These are phyloP conservation scores for Ampelomyces quisqualis DNA, from an alignment of 2,329 filamentous ascomycete genomes.

Conservation along the genomic window DNA sequence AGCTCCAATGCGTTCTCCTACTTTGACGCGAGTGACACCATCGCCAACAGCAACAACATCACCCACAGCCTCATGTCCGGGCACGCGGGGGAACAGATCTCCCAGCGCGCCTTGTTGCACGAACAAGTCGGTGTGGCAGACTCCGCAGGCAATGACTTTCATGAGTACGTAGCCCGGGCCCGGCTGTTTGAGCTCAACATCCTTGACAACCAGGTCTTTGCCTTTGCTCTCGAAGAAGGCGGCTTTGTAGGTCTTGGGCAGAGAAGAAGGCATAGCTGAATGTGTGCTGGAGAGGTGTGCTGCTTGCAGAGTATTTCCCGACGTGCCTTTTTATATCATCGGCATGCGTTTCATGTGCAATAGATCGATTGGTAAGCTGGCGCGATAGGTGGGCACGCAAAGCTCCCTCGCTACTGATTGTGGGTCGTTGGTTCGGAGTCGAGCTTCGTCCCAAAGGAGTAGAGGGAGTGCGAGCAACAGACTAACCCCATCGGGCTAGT, in stretches of 20 bases:
- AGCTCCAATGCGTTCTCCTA: slow-evolving; percentile 67
- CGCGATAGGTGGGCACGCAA: too few relatives aligned
- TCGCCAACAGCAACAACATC: slow-evolving; percentile 63
- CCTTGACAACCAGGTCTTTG: slow-evolving; percentile 58
- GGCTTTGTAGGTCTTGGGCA: slow-evolving; percentile 67
- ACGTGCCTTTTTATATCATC: too few relatives aligned
- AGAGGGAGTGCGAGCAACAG: too few relatives aligned
- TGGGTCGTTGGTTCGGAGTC: too few relatives aligned
- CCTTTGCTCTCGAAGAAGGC: slow-evolving; percentile 59
- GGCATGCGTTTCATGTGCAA: too few relatives aligned
- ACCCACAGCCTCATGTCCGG: slow-evolving; percentile 73
- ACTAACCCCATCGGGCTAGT: too few relatives aligned
- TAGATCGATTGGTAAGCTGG: too few relatives aligned
- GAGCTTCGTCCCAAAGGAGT: too few relatives aligned
- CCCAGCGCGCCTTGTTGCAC: slow-evolving; percentile 31
- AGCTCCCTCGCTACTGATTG: too few relatives aligned
- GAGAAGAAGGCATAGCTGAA: slow-evolving; percentile 22
- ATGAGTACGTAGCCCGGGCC: slow-evolving; percentile 62
- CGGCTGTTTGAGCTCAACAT: slow-evolving; percentile 60
- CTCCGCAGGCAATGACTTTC: slow-evolving; percentile 70
- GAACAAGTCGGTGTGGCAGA: slow-evolving; percentile 64
- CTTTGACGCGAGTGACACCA: slow-evolving; percentile 58
- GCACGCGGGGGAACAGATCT: slow-evolving; percentile 55
- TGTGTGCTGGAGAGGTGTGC: too few relatives aligned
- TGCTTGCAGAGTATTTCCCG: too few relatives aligned